Conservation (phyloP, 129 eudicot species). For the Flaveria brownii region DNA sequence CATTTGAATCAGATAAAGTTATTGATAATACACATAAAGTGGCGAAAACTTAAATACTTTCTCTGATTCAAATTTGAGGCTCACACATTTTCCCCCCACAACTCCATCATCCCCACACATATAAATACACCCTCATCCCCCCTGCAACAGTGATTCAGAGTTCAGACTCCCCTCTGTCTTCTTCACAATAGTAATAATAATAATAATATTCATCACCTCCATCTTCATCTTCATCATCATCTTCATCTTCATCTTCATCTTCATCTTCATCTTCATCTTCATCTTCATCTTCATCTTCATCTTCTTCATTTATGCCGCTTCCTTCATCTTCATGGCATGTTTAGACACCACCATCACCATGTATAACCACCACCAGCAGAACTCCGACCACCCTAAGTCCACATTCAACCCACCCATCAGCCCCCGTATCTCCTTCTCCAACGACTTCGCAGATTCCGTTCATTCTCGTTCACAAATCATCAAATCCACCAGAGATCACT, state of each 20-base stretch:
- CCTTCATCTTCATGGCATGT: constrained; percentile 38
- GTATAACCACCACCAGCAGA: constrained; percentile 29
- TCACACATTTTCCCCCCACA: constrained; percentile 32
- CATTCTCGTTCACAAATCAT: constrained; percentile 32
- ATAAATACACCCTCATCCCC: constrained; percentile 43
- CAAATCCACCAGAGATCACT: constrained; percentile 28
- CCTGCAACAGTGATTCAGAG: constrained; percentile 36
- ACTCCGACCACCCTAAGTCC: constrained; percentile 43
- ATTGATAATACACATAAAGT: background rate
- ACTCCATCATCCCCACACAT: constrained; percentile 37
- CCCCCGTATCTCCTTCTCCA: constrained; percentile 90
- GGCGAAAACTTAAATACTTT: background rate
- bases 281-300: background rate
- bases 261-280: constrained; percentile 15
- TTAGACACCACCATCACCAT: constrained; percentile 15
- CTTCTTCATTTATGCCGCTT: constrained; percentile 33
- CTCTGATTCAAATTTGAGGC: constrained; percentile 40
- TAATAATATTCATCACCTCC: background rate
- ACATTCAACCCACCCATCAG: constrained; percentile 42
- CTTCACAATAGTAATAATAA: background rate
- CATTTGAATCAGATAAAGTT: background rate
- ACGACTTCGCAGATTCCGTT: constrained; percentile 67
- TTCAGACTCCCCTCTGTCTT: constrained; percentile 37
- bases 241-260: constrained; percentile 6
- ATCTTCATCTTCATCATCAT: background rate